Evolutionary conservation across 768 basidiomycete genomes (phyloP).

Genomic region (Pleurotus tuoliensis): DNA sequence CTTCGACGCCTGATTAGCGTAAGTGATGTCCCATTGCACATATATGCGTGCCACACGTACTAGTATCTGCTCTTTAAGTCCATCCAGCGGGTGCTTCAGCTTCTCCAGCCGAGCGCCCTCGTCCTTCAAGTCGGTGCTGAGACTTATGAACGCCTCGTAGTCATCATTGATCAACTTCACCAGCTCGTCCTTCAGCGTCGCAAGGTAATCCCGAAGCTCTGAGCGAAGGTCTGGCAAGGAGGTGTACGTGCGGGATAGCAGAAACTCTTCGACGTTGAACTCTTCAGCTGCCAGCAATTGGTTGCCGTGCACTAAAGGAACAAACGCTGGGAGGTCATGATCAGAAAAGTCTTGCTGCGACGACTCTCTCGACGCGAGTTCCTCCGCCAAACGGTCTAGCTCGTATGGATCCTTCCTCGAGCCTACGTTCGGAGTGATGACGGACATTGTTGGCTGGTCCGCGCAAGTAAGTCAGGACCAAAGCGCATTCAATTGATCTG

Average conservation of each 20-base stretch:
- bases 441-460: neutral
- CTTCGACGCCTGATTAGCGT: slow-evolving; percentile 49
- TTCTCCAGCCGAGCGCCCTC: slow-evolving; percentile 72
- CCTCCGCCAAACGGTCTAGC: slow-evolving; percentile 69
- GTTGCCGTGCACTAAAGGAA: slow-evolving; percentile 80
- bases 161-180: slow-evolving; percentile 96
- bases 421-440: neutral
- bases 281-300: slow-evolving; percentile 60
- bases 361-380: slow-evolving; percentile 56
- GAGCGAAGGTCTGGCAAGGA: slow-evolving; percentile 84
- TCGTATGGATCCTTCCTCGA: slow-evolving; percentile 50
- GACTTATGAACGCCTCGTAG: slow-evolving; percentile 95
- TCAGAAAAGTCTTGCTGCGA: slow-evolving; percentile 11
- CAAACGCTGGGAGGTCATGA: slow-evolving; percentile 56
- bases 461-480: neutral
- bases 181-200: slow-evolving; percentile 84
- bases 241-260: slow-evolving; percentile 80
- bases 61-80: slow-evolving; percentile 61
- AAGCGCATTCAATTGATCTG: neutral
- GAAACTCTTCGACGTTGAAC: slow-evolving; percentile 85
- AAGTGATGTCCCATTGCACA: neutral
- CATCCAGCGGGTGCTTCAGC: slow-evolving; percentile 63
- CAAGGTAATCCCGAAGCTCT: slow-evolving; percentile 85
- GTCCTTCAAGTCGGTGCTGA: slow-evolving; percentile 88
- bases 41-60: slow-evolving; percentile 37